Evolutionary conservation across 2,329 filamentous ascomycete species (phyloP).

Genomic region (Trichoderma koningiopsis): DNA sequence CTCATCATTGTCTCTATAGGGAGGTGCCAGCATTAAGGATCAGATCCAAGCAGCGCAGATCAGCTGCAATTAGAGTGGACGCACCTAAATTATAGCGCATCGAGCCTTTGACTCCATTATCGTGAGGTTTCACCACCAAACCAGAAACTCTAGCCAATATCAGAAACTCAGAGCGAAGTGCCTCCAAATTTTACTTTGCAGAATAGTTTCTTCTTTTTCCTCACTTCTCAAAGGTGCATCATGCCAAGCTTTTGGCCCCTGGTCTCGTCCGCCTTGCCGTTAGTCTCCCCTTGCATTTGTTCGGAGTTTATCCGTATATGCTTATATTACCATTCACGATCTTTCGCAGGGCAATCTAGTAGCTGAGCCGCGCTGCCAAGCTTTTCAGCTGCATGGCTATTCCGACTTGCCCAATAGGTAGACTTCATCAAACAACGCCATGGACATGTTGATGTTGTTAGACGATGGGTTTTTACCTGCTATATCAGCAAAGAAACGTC

Average conservation of each 20-base stretch:
- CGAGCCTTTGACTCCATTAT: neutral
- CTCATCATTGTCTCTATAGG: neutral
- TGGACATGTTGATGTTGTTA: neutral
- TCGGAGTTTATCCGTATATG: neutral
- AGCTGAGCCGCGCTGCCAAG: conserved; percentile 6
- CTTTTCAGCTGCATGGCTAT: neutral
- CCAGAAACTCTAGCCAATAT: neutral
- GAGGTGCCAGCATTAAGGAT: neutral
- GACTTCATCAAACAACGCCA: neutral
- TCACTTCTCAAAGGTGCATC: neutral
- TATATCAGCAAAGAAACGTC: neutral
- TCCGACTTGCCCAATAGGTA: neutral
- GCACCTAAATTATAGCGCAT: neutral
- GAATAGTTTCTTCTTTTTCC: neutral
- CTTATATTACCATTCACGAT: neutral
- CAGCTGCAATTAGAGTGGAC: neutral
- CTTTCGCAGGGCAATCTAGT: neutral
- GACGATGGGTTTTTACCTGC: neutral
- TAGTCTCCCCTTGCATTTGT: neutral
- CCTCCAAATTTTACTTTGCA: neutral
- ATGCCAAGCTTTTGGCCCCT: neutral
- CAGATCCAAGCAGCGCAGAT: neutral
- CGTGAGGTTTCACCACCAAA: neutral
- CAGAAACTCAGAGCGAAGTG: neutral
- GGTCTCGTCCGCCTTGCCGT: neutral